phyloP scores from a whole-genome alignment of 495 filamentous ascomycete species.

The Xylaria acuta region DNA sequence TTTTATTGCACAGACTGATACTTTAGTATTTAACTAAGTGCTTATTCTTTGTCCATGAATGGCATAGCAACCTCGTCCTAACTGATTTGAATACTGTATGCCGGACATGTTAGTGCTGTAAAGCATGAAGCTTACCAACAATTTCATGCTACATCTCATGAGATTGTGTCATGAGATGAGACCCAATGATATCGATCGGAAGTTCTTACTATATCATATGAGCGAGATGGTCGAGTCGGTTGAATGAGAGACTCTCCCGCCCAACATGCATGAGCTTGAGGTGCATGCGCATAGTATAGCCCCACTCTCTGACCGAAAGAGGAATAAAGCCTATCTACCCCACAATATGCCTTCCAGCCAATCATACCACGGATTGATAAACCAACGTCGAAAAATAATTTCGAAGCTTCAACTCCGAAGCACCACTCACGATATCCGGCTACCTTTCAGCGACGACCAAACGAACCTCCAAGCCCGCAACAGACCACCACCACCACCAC shows the following conservation, averaged over 20 bases:
- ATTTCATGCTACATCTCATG: background rate
- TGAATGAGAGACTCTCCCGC: background rate
- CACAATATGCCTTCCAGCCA: background rate
- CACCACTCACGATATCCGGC: background rate
- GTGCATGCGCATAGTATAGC: background rate
- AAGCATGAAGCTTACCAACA: background rate
- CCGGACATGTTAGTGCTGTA: background rate
- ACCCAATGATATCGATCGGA: background rate
- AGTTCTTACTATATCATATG: background rate
- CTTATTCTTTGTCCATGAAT: background rate
- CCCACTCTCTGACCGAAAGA: background rate
- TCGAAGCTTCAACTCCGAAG: conserved; percentile 10
- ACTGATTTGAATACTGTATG: too few relatives aligned
- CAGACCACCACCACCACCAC: background rate
- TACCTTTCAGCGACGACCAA: background rate
- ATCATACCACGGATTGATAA: conserved; percentile 10
- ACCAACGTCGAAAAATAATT: conserved; percentile 21
- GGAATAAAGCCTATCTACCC: background rate
- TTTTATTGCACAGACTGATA: background rate
- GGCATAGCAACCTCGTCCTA: background rate
- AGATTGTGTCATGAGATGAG: background rate
- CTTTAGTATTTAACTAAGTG: too few relatives aligned
- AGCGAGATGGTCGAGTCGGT: background rate
- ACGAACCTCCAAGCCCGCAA: background rate
- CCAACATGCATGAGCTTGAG: too few relatives aligned